Evolutionary conservation across 192 early-diverging fungal species (phyloP), one percentile per base, ranked within the genome.

Genomic region (Pecoramyces ruminantium): DNA sequence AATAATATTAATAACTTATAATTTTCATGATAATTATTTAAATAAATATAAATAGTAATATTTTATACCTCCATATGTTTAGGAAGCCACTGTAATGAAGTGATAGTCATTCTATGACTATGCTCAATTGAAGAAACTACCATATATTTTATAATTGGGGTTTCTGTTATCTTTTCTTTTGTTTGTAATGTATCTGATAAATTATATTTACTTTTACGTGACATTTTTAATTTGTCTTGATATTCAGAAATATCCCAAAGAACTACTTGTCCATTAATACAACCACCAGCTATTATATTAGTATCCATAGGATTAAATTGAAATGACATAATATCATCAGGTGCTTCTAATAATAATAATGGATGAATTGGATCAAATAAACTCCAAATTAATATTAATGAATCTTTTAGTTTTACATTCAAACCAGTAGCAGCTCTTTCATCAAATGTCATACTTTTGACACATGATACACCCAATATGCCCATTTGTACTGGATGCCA

Each of bases 331-430:
- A 92, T 81, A 77, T 92, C 90, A 17, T 92, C 90, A 15, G 90
- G 90, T 13, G 90, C 90, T 84, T 92, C 90, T 78, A 92, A 79
- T 18, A 92, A 88, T 4, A 92, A 81, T 81, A 87, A 88, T 25
- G 90, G 90, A 85, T 91, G 88, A 77, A 92, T 92, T 0, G 90
- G 90, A 80, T 92, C 90, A 39, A 88, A 84, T 79, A 92, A 91
- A 81, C 87, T 90, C 90, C 90, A 92, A 14, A 92, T 86, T n/a
- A 92, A 79, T 79, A 92, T 88, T 17, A 90, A 78, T 15, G 85
- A 77, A 78, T 87, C 51, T 77, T 88, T 87, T 18, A 86, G 84
- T 30, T 84, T 78, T 28, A 87, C 80, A 21, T 82, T 79, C 39
- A 88, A 83, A 6, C 88, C 88, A 17, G 27, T 27, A 42, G 86